Conservation (phyloP, 768 basidiomycete genomes). For the Pholiota molesta region DNA sequence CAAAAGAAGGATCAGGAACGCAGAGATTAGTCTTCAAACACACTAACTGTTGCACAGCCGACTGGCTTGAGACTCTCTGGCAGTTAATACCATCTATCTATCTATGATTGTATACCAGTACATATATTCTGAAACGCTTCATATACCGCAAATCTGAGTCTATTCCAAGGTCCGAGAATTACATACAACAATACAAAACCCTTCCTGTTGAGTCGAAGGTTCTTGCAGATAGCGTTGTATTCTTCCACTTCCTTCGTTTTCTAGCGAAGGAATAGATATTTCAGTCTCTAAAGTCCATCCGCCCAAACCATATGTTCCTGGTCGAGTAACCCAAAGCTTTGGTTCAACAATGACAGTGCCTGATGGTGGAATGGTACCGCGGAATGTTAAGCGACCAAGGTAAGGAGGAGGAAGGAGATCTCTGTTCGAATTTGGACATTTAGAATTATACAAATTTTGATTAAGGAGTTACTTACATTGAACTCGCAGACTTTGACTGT, state of each 20-base stretch:
- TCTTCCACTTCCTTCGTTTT: constrained; percentile 11
- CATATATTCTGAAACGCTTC: constrained; percentile 1
- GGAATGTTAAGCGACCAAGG: constrained; percentile 67
- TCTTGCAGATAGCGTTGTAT: constrained; percentile 41
- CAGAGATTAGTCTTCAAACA: constrained; percentile 14
- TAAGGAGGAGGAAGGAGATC: constrained; percentile 56
- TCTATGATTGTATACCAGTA: background rate
- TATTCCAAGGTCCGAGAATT: constrained; percentile 23
- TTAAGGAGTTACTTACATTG: constrained; percentile 26
- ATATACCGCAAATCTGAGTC: constrained; percentile 11
- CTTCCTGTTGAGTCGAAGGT: constrained; percentile 24
- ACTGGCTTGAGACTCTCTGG: background rate
- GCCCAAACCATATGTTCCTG: constrained; percentile 66
- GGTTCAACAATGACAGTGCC: constrained; percentile 46
- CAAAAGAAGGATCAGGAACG: constrained; percentile 31
- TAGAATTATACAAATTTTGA: background rate
- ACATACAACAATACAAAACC: constrained; percentile 33
- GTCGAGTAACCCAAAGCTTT: constrained; percentile 60
- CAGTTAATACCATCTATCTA: background rate
- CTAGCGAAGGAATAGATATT: constrained; percentile 15
- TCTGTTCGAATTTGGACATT: constrained; percentile 27
- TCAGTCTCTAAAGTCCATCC: constrained; percentile 71
- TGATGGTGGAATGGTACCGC: constrained; percentile 57
- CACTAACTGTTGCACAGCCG: background rate
- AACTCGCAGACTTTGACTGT: constrained; percentile 22